Percentiles rank a stretch among this genome's conserved stretches.
Conservation (phyloP, 2,329 filamentous ascomycete species). For the Fusarium stilboides region DNA sequence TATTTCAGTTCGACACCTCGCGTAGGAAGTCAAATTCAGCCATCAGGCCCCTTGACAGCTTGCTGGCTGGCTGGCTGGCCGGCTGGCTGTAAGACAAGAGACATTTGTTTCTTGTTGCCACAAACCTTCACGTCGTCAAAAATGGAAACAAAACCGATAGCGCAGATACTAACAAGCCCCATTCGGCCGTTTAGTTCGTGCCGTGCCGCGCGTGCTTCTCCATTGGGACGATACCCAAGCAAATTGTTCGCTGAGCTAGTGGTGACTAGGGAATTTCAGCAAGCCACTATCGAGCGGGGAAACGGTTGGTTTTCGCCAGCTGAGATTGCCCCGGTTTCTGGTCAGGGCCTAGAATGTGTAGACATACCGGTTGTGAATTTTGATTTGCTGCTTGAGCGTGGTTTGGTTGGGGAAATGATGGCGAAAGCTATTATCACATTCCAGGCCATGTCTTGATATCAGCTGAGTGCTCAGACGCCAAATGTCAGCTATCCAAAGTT, state of each 20-base stretch:
- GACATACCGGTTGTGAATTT: not conserved
- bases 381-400: not conserved
- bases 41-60: too few relatives aligned
- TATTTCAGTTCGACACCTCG: not conserved
- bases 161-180: not conserved
- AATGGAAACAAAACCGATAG: not conserved
- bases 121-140: too few relatives aligned
- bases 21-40: too few relatives aligned
- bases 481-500: not conserved
- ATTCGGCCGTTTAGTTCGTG: not conserved
- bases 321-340: not conserved
- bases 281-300: constrained; percentile 11
- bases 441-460: not conserved
- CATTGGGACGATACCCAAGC: not conserved
- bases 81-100: too few relatives aligned
- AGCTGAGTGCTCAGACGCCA: not conserved
- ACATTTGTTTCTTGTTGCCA: too few relatives aligned
- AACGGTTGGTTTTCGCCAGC: not conserved
- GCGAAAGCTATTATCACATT: rapidly evolving
- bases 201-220: constrained; percentile 6
- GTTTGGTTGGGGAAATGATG: not conserved
- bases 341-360: not conserved
- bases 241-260: constrained; percentile 11
- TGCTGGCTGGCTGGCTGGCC: too few relatives aligned
- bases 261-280: constrained; percentile 10